These are phyloP conservation scores for Hanseniaspora sp. DNA, from an alignment of 1,139 yeast species.

Conservation along the genomic window DNA sequence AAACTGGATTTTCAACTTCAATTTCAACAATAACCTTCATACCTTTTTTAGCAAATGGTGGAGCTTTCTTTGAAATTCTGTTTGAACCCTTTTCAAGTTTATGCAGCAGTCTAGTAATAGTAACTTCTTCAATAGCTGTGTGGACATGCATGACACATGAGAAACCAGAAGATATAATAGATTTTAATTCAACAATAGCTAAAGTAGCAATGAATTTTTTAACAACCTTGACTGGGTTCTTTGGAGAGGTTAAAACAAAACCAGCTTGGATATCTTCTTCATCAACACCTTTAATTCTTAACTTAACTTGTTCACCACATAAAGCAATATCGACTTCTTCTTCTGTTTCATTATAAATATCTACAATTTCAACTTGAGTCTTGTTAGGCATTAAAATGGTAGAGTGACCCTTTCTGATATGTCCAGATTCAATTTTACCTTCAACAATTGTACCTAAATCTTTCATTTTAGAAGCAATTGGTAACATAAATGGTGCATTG, in stretches of 20 bases:
- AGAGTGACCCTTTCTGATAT: slow-evolving; percentile 64
- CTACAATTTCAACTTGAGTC: slow-evolving; percentile 65
- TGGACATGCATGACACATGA: slow-evolving; percentile 98
- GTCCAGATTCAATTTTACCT: slow-evolving; percentile 96
- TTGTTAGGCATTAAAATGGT: slow-evolving; percentile 89
- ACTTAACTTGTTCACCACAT: slow-evolving; percentile 95
- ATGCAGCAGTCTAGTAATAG: slow-evolving; percentile 70
- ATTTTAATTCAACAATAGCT: slow-evolving; percentile 90
- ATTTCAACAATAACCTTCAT: slow-evolving; percentile 92
- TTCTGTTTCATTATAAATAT: slow-evolving; percentile 89
- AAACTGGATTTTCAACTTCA: slow-evolving; percentile 75
- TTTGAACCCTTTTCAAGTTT: slow-evolving; percentile 93
- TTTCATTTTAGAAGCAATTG: slow-evolving; percentile 86
- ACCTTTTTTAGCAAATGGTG: slow-evolving; percentile 97
- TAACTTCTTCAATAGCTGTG: slow-evolving; percentile 94
- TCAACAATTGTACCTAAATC: slow-evolving; percentile 95
- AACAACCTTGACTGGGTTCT: slow-evolving; percentile 83
- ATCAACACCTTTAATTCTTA: slow-evolving; percentile 87
- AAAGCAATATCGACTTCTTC: slow-evolving; percentile 81
- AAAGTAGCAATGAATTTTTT: slow-evolving; percentile 89
- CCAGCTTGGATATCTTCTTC: slow-evolving; percentile 93
- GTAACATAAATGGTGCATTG: slow-evolving; percentile 94
- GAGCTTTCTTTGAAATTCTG: slow-evolving; percentile 91
- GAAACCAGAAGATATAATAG: slow-evolving; percentile 88
- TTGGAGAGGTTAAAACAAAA: slow-evolving; percentile 74